Evolutionary conservation across 108 stramenopile genomes (phyloP), one percentile per base, ranked within the genome.

Genomic region (Discostella stelligeroides): DNA sequence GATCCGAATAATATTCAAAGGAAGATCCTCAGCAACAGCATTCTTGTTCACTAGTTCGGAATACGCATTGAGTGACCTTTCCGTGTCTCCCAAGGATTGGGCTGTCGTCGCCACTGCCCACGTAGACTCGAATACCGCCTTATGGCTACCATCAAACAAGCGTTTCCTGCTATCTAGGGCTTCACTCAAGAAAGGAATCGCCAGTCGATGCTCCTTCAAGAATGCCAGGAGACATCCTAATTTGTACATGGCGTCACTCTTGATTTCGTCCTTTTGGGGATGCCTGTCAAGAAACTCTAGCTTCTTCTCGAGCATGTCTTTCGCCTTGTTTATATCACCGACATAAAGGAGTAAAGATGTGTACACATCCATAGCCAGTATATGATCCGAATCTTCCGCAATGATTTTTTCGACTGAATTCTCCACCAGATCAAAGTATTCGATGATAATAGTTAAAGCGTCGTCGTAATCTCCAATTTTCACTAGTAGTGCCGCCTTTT

Each of bases 81-180:
- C 48, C 18, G 27, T 69, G 20, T 78, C 64, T 40, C 76, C 76
- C 4, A 70, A 14, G 14, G 48, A 38, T 40, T 66, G 76, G 30
- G 54, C 70, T 25, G 76, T 66, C 28, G 76, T 63, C 11, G 76
- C 76, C 41, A 78, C 76, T 54, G 67, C 76, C 76, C 76, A 78
- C 27, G 69, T 64, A 43, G 76, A 53, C 51, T 78, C 76, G 9
- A 78, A 66, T 48, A 78, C 59, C 34, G 42, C 65, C 66, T 65
- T 70, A 47, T 59, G 64, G 41, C 53, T 70, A 38, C 51, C 63
- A n/a, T 78, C 48, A 55, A 66, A 78, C 64, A 78, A 48, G 43
- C 55, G 46, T 37, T 70, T 70, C 39, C 69, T 64, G 10, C 47
- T 70, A 24, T 78, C 76, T 23, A 78, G 59, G 29, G 76, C 76